Percentiles rank a stretch among this genome's conserved stretches.
Evolutionary conservation across 495 filamentous ascomycete genomes (phyloP).

Genomic region (Xylaria curta): DNA sequence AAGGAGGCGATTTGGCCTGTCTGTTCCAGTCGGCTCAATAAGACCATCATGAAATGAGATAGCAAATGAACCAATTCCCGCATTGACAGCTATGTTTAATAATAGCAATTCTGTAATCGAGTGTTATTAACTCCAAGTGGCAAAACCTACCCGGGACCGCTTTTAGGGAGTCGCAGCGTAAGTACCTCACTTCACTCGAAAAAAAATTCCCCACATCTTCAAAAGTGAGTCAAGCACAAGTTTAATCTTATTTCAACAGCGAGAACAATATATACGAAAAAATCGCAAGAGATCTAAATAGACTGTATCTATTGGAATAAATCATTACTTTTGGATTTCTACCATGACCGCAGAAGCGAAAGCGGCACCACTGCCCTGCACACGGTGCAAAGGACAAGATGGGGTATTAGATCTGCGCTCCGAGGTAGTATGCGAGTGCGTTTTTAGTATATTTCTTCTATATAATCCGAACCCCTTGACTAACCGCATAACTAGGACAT

Average conservation of each 20-base stretch:
- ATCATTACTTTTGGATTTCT: background rate
- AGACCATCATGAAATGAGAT: background rate
- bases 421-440: slow-evolving; percentile 48
- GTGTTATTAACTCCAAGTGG: no score
- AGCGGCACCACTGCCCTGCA: slow-evolving; percentile 37
- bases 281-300: no score
- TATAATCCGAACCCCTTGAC: background rate
- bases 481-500: slow-evolving; percentile 57
- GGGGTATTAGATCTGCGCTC: slow-evolving; percentile 47
- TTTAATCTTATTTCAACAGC: background rate
- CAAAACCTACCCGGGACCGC: slow-evolving; percentile 21
- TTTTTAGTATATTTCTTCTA: background rate
- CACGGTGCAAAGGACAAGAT: slow-evolving; percentile 45
- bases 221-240: slow-evolving; percentile 21
- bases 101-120: no score
- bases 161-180: background rate
- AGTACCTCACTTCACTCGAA: background rate
- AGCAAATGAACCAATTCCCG: background rate
- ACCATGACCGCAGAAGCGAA: slow-evolving; percentile 27
- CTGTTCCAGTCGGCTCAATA: slow-evolving; percentile 46
- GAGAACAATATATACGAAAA: no score
- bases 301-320: no score
- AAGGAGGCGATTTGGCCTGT: slow-evolving; percentile 50
- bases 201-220: slow-evolving; percentile 25
- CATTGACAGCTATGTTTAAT: no score